A percentile compares a stretch with the other conserved stretches of the same genome.
Evolutionary conservation across 2,329 filamentous ascomycete species (phyloP).

Genomic region (Fusarium fujikuroi): DNA sequence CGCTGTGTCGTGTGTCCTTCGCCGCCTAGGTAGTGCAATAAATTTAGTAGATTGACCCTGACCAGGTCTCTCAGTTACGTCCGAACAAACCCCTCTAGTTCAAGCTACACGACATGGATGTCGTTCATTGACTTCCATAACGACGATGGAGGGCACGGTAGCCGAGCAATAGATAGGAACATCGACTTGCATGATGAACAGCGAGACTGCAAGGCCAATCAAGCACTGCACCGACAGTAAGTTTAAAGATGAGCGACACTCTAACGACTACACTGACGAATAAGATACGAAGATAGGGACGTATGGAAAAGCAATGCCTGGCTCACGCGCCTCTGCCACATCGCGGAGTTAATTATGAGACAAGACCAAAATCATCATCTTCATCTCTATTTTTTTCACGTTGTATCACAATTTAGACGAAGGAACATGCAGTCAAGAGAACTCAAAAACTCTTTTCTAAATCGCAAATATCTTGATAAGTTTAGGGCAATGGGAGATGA

Average conservation of each 20-base stretch:
- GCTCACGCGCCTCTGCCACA: too few relatives aligned
- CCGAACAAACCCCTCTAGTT: neutral
- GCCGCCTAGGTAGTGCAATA: neutral
- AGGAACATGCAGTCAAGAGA: neutral
- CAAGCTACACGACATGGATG: neutral
- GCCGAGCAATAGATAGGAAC: neutral
- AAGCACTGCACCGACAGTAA: neutral
- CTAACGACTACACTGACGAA: too few relatives aligned
- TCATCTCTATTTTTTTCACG: too few relatives aligned
- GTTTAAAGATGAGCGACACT: too few relatives aligned
- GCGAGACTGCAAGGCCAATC: neutral
- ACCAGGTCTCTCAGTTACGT: neutral
- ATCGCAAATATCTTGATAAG: neutral
- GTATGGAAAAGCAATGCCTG: too few relatives aligned
- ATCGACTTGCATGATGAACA: neutral
- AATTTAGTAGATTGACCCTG: neutral
- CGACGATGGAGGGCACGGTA: neutral
- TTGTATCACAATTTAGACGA: too few relatives aligned
- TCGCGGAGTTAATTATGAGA: accelerated
- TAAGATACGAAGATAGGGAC: too few relatives aligned
- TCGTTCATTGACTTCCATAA: neutral
- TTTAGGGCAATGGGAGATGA: neutral
- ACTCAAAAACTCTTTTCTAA: neutral
- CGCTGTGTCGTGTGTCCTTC: too few relatives aligned
- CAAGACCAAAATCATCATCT: too few relatives aligned